Conservation (phyloP, 306 rosid species). For the Rosa rugosa region DNA sequence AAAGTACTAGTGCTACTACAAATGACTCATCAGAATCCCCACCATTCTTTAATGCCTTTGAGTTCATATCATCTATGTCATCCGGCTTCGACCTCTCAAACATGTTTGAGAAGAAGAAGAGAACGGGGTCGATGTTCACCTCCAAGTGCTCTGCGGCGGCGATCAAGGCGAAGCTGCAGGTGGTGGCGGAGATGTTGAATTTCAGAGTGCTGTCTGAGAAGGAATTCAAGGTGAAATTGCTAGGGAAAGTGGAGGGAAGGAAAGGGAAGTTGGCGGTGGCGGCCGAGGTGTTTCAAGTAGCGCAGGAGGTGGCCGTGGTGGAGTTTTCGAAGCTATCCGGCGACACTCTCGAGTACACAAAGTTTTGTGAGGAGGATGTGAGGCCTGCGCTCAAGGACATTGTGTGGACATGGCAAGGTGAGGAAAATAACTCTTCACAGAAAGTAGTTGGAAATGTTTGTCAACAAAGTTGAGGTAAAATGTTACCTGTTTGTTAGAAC, state of each 20-base stretch:
- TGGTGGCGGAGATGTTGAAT: constrained; percentile 44
- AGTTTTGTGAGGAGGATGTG: constrained; percentile 64
- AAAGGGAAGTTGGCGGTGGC: constrained; percentile 65
- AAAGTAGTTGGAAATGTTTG: background rate
- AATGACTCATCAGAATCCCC: constrained; percentile 25
- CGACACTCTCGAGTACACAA: constrained; percentile 64
- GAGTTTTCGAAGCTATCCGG: constrained; percentile 65
- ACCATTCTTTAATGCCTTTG: constrained; percentile 75
- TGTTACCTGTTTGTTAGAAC: background rate
- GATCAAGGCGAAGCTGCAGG: constrained; percentile 49
- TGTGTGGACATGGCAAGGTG: constrained; percentile 96
- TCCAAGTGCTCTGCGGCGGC: constrained; percentile 63
- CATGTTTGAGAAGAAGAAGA: constrained; percentile 67
- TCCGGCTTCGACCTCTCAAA: constrained; percentile 69
- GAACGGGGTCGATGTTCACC: constrained; percentile 50
- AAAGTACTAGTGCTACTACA: constrained; percentile 8
- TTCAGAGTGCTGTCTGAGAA: constrained; percentile 45
- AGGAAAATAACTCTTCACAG: constrained; percentile 6
- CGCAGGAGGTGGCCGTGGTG: constrained; percentile 70
- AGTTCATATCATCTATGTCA: constrained; percentile 72
- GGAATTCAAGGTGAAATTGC: constrained; percentile 59
- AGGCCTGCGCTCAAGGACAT: constrained; percentile 84
- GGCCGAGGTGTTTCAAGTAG: constrained; percentile 69
- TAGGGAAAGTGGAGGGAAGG: constrained; percentile 59
- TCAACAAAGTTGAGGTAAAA: background rate